Percentiles rank a stretch among this genome's conserved stretches.
Conservation (phyloP, 1,284 basidiomycete genomes). For the Cryptococcus sp. region DNA sequence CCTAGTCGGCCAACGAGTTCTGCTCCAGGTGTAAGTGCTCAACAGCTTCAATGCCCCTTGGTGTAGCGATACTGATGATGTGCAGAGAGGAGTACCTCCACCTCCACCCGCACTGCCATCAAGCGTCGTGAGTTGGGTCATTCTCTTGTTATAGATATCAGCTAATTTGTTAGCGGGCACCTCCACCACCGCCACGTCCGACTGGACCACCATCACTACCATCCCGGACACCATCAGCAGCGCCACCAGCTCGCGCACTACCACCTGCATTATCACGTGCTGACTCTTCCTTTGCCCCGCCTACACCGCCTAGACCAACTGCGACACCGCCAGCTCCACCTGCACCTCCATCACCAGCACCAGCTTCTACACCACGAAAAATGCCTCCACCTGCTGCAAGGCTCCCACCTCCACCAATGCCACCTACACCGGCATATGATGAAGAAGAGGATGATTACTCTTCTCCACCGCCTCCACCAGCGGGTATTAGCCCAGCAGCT, state of each 20-base stretch:
- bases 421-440: conserved; percentile 13
- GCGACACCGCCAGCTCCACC: conserved; percentile 49
- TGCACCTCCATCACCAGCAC: conserved; percentile 66
- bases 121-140: background rate
- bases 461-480: conserved; percentile 20
- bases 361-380: conserved; percentile 52
- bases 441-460: conserved; percentile 21
- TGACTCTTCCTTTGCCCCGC: conserved; percentile 10
- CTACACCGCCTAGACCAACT: conserved; percentile 19
- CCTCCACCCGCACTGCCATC: conserved; percentile 48
- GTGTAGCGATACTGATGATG: background rate
- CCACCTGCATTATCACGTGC: conserved; percentile 20
- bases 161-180: conserved; percentile 34
- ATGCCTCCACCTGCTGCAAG: conserved; percentile 38
- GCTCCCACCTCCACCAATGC: conserved; percentile 40
- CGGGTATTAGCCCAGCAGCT: conserved; percentile 11
- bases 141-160: no score
- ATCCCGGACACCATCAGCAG: conserved; percentile 22
- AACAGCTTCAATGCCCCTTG: background rate
- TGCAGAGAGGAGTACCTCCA: conserved; percentile 36
- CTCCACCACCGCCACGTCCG: conserved; percentile 34
- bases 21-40: conserved; percentile 17
- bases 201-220: conserved; percentile 42
- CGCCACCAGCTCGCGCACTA: conserved; percentile 19
- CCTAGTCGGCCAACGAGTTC: conserved; percentile 35